A percentile compares a stretch with the other conserved stretches of the same genome.
phyloP scores from a whole-genome alignment of 495 filamentous ascomycete genomes.

The Talaromyces stipitatus region DNA sequence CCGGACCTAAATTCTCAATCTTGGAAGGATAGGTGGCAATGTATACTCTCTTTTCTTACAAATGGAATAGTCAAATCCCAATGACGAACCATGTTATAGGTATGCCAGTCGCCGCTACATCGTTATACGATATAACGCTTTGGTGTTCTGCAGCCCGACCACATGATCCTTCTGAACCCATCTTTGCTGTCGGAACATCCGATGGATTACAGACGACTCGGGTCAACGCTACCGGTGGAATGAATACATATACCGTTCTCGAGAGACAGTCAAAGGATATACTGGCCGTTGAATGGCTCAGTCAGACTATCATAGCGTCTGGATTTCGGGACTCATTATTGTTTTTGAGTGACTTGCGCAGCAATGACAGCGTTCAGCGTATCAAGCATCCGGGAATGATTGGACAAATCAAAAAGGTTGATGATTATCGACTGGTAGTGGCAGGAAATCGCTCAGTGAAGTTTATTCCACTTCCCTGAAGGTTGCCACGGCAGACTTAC shows the following conservation, averaged over 20 bases:
- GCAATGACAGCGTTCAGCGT: conserved; percentile 21
- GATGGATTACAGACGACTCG: conserved; percentile 31
- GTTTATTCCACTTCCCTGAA: not conserved
- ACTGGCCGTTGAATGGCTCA: conserved; percentile 34
- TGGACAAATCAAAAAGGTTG: conserved; percentile 28
- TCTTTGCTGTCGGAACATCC: conserved; percentile 37
- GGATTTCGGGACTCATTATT: conserved; percentile 30
- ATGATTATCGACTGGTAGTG: conserved; percentile 28
- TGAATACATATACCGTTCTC: conserved; percentile 24
- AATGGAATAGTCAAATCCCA: conserved; percentile 5
- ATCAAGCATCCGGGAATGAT: conserved; percentile 29
- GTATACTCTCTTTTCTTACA: not conserved
- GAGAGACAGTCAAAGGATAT: conserved; percentile 22
- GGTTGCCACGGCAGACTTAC: too few species aligned
- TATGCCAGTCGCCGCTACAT: not conserved
- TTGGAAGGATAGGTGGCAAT: not conserved
- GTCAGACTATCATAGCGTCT: conserved; percentile 25
- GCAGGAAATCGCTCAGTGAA: conserved; percentile 30
- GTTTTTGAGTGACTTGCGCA: conserved; percentile 31
- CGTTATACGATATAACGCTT: conserved; percentile 6
- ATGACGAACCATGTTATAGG: too few species aligned
- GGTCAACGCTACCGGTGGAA: conserved; percentile 7
- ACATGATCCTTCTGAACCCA: conserved; percentile 13
- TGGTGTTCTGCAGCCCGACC: conserved; percentile 33
- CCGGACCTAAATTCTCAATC: not conserved